Evolutionary conservation across 768 basidiomycete genomes (phyloP).

Genomic region (Calocera viscosa): DNA sequence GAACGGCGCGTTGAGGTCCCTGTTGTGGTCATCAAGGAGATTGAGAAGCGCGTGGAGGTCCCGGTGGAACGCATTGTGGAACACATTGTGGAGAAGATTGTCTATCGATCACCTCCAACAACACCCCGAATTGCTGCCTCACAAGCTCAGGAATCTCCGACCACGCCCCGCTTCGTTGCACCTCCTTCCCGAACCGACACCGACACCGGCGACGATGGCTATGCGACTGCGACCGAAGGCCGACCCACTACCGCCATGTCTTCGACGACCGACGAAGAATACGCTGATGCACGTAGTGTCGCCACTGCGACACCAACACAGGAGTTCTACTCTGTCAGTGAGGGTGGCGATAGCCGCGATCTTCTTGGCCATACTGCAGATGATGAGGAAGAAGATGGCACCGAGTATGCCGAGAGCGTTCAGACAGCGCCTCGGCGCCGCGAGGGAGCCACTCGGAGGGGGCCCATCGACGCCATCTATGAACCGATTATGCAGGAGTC

Average conservation of each 20-base stretch:
- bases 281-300: constrained; percentile 59
- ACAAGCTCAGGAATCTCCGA: not conserved
- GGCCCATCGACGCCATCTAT: not conserved
- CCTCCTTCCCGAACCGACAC: not conserved
- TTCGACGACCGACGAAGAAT: constrained; percentile 31
- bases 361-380: constrained; percentile 19
- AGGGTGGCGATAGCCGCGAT: constrained; percentile 54
- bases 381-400: constrained; percentile 36
- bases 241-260: constrained; percentile 4
- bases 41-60: constrained; percentile 22
- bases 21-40: constrained; percentile 19
- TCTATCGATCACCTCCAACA: not conserved
- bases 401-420: constrained; percentile 49
- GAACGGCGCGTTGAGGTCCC: constrained; percentile 23
- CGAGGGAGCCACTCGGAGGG: not conserved
- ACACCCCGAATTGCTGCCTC: not conserved
- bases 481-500: not conserved
- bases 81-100: constrained; percentile 14
- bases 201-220: constrained; percentile 4
- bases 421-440: constrained; percentile 31
- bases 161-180: not conserved
- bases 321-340: constrained; percentile 67
- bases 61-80: constrained; percentile 9
- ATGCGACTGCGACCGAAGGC: constrained; percentile 13
- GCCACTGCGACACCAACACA: constrained; percentile 51